Evolutionary conservation across 176 grass and related monocot genomes (phyloP).

Genomic region (Carex myosuroides): DNA sequence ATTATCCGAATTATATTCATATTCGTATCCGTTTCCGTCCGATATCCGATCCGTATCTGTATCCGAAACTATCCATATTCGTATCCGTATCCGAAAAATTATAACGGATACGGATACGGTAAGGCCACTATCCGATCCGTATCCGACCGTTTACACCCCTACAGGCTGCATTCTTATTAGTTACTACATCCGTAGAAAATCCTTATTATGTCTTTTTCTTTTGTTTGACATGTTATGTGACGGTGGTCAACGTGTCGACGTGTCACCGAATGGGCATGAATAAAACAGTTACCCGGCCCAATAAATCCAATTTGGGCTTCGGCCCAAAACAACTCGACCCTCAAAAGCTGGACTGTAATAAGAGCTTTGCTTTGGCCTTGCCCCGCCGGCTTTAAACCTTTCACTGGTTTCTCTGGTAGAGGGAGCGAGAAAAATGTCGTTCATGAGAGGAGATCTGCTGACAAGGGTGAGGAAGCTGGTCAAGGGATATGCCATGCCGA

Average conservation of each 20-base stretch:
- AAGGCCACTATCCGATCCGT: no score
- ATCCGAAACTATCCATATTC: no score
- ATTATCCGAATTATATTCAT: no score
- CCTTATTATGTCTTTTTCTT: neutral
- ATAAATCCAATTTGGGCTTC: neutral
- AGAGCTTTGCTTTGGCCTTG: neutral
- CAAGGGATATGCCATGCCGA: constrained; percentile 62
- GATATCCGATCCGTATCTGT: no score
- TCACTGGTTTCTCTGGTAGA: neutral
- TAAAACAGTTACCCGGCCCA: neutral
- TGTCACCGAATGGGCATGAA: neutral
- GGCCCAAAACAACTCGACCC: neutral
- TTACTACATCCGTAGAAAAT: neutral
- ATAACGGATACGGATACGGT: no score
- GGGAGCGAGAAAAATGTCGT: constrained; percentile 48
- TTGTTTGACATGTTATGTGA: neutral
- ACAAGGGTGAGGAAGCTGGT: constrained; percentile 70
- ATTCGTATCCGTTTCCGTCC: no score
- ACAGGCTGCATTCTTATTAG: no score
- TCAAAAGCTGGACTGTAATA: neutral
- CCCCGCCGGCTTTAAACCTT: neutral
- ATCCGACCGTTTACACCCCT: no score
- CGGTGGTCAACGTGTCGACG: neutral
- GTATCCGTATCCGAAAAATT: no score
- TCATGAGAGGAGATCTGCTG: constrained; percentile 66